These are phyloP conservation scores for Alternaria sp. DNA, from an alignment of 2,329 filamentous ascomycete genomes.

Conservation along the genomic window DNA sequence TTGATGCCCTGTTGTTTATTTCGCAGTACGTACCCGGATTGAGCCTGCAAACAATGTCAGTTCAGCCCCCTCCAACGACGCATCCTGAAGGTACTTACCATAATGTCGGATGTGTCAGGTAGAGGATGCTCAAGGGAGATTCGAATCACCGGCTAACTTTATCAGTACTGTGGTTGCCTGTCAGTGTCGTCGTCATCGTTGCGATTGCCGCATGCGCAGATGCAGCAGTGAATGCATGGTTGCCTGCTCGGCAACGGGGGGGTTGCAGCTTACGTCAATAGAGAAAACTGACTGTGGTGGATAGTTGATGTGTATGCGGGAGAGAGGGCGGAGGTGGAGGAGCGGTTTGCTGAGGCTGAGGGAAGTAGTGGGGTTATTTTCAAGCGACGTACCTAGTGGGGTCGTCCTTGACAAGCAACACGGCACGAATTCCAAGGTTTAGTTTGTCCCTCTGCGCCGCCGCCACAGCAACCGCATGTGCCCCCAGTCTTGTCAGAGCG, in stretches of 20 bases:
- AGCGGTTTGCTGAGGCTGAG: slow-evolving; percentile 39
- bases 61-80: not conserved
- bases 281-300: slow-evolving; percentile 30
- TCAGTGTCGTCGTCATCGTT: slow-evolving; percentile 52
- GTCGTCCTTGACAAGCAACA: slow-evolving; percentile 25
- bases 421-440: slow-evolving; percentile 15
- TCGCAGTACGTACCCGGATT: slow-evolving; percentile 54
- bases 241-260: slow-evolving; percentile 25
- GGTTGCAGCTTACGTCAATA: slow-evolving; percentile 41
- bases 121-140: slow-evolving; percentile 28
- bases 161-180: slow-evolving; percentile 47
- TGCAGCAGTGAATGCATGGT: slow-evolving; percentile 25
- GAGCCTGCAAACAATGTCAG: slow-evolving; percentile 49
- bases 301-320: slow-evolving; percentile 27
- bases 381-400: slow-evolving; percentile 33
- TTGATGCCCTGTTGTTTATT: slow-evolving; percentile 23
- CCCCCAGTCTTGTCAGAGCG: not conserved
- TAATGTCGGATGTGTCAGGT: slow-evolving; percentile 41
- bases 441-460: slow-evolving; percentile 31
- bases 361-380: slow-evolving; percentile 31
- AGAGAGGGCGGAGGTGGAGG: slow-evolving; percentile 34
- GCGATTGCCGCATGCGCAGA: slow-evolving; percentile 23
- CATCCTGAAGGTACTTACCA: slow-evolving; percentile 40
- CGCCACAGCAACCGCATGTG: slow-evolving; percentile 32
- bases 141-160: slow-evolving; percentile 42